Conservation (phyloP, 2,329 filamentous ascomycete species). For the Dactylonectria macrodidyma region DNA sequence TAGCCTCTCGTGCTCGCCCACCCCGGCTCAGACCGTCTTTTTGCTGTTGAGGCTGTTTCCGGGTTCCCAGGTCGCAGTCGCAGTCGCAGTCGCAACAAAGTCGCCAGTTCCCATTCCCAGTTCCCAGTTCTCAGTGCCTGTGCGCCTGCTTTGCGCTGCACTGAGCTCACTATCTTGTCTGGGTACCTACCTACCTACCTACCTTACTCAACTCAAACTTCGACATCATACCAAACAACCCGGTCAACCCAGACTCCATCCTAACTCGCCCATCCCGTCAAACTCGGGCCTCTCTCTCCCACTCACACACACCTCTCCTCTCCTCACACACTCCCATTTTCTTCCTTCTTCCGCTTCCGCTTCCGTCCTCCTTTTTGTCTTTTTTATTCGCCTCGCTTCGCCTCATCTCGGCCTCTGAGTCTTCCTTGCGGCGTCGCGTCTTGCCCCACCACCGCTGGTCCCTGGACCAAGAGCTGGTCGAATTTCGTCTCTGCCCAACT, state of each 20-base stretch:
- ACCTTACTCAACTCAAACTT: constrained; percentile 40
- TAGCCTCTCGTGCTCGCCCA: constrained; percentile 41
- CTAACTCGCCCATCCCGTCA: constrained; percentile 36
- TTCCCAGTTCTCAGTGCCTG: constrained; percentile 24
- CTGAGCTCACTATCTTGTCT: constrained; percentile 6
- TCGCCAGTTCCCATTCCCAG: no score
- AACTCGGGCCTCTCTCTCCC: constrained; percentile 43
- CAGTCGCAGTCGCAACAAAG: neutral
- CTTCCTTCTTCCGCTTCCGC: constrained; percentile 35
- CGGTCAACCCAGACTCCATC: constrained; percentile 38
- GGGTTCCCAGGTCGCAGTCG: constrained; percentile 27
- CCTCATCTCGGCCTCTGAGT: constrained; percentile 25
- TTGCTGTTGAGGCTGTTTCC: constrained; percentile 44
- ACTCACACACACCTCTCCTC: constrained; percentile 16
- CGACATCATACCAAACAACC: constrained; percentile 46
- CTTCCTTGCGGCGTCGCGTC: constrained; percentile 42
- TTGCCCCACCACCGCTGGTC: constrained; percentile 46
- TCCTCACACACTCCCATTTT: constrained; percentile 19
- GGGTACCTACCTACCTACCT: no score
- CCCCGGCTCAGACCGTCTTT: constrained; percentile 50
- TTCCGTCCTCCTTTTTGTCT: constrained; percentile 34
- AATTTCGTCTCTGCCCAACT: constrained; percentile 50
- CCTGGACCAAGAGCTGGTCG: constrained; percentile 46
- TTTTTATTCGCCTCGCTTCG: constrained; percentile 31
- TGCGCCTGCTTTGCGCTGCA: constrained; percentile 18